These are phyloP conservation scores for Danielozyma ontarioensis DNA, from an alignment of 805 yeast species.

Conservation along the genomic window DNA sequence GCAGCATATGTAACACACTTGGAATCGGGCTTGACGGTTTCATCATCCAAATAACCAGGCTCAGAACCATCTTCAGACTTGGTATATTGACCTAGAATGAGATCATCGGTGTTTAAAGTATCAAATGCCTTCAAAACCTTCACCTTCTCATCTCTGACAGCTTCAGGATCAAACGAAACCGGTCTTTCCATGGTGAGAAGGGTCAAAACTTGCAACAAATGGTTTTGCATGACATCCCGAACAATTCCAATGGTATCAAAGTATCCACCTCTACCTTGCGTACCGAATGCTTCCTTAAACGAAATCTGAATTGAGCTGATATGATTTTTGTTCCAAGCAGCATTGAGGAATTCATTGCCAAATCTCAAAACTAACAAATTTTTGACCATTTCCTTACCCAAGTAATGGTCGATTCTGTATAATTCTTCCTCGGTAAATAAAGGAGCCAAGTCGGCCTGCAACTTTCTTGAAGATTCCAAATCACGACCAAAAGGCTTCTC, in stretches of 20 bases:
- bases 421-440: slow-evolving; percentile 87
- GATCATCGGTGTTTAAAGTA: slow-evolving; percentile 58
- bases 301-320: slow-evolving; percentile 80
- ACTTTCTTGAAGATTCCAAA: slow-evolving; percentile 66
- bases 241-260: slow-evolving; percentile 93
- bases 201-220: slow-evolving; percentile 87
- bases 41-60: slow-evolving; percentile 91
- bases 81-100: slow-evolving; percentile 83
- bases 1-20: slow-evolving; percentile 94
- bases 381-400: slow-evolving; percentile 98
- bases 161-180: slow-evolving; percentile 83
- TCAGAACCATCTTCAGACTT: slow-evolving; percentile 81
- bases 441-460: slow-evolving; percentile 77
- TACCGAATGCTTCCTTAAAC: slow-evolving; percentile 97
- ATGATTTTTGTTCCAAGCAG: slow-evolving; percentile 84
- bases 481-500: slow-evolving; percentile 98
- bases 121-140: slow-evolving; percentile 80
- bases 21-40: slow-evolving; percentile 75
- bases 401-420: slow-evolving; percentile 93
- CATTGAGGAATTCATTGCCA: slow-evolving; percentile 80
- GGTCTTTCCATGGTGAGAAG: slow-evolving; percentile 95
- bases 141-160: slow-evolving; percentile 94
- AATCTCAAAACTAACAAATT: slow-evolving; percentile 85
- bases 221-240: slow-evolving; percentile 98
- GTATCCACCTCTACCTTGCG: slow-evolving; percentile 98